Conservation (phyloP, 192 early-diverging fungal species). For the Coemansia pectinata region DNA sequence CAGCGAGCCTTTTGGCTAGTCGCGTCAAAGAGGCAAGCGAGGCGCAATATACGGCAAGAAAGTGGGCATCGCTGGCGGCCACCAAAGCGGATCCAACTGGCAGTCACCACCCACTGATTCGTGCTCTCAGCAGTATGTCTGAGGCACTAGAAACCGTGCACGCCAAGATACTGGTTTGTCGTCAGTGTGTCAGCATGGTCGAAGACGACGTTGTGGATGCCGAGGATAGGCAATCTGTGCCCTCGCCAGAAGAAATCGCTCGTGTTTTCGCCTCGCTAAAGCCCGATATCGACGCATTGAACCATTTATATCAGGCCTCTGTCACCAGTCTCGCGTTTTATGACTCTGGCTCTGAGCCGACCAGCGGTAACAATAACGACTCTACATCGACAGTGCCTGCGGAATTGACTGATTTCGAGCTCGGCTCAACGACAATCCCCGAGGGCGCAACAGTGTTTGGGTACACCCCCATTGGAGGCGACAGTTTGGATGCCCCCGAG, state of each 20-base stretch:
- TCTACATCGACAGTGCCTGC: not conserved
- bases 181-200: conserved; percentile 5
- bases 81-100: not conserved
- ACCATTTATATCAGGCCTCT: conserved; percentile 28
- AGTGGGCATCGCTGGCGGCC: conserved; percentile 26
- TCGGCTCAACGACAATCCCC: not conserved
- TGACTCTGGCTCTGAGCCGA: not conserved
- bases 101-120: conserved; percentile 11
- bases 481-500: conserved; percentile 25
- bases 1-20: not conserved
- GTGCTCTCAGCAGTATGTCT: conserved; percentile 22
- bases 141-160: conserved; percentile 16
- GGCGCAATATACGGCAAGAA: conserved; percentile 22
- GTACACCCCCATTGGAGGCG: conserved; percentile 16
- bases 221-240: not conserved
- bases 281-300: conserved; percentile 35
- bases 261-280: conserved; percentile 49
- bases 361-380: not conserved
- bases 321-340: conserved; percentile 16
- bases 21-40: conserved; percentile 11
- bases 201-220: not conserved
- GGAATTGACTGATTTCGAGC: not conserved
- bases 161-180: conserved; percentile 37
- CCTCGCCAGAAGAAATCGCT: conserved; percentile 19
- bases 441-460: conserved; percentile 29